Conservation (phyloP, 2,329 filamentous ascomycete genomes). For the Scopulariopsis brevicaulis region DNA sequence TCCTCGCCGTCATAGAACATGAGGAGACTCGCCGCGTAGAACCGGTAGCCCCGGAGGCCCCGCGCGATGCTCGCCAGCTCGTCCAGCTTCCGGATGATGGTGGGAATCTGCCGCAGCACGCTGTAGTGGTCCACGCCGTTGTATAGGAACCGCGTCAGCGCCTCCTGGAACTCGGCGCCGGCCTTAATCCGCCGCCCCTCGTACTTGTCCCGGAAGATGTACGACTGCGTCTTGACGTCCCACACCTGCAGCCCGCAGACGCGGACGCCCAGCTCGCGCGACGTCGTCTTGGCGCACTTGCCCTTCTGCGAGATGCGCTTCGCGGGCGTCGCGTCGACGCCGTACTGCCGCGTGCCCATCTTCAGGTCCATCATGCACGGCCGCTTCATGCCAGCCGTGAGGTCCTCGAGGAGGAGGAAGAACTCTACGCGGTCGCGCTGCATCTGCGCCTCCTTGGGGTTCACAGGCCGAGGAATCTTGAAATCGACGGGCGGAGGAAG, state of each 20-base stretch:
- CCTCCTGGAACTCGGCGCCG: conserved; percentile 78
- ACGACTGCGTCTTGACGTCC: conserved; percentile 73
- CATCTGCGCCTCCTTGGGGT: conserved; percentile 66
- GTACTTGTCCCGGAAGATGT: conserved; percentile 98
- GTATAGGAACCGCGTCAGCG: conserved; percentile 80
- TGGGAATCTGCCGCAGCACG: conserved; percentile 76
- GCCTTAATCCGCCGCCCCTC: conserved; percentile 82
- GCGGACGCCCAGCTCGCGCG: conserved; percentile 78
- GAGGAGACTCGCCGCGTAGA: conserved; percentile 89
- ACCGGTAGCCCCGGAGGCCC: conserved; percentile 72
- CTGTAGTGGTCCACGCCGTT: conserved; percentile 75
- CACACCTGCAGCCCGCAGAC: conserved; percentile 95
- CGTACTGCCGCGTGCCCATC: conserved; percentile 97
- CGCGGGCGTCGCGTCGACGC: conserved; percentile 80
- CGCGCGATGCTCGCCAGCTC: conserved; percentile 76
- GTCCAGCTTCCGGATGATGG: conserved; percentile 72
- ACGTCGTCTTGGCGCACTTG: conserved; percentile 89
- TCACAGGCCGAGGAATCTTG: conserved; percentile 48
- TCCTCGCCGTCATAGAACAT: conserved; percentile 92
- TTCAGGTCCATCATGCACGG: conserved; percentile 97
- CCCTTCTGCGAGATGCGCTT: conserved; percentile 87
- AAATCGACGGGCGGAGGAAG: conserved; percentile 19
- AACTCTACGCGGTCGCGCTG: conserved; percentile 67
- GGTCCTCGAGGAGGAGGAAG: conserved; percentile 85
- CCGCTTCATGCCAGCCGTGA: conserved; percentile 91